phyloP scores from a whole-genome alignment of 768 basidiomycete genomes.

The Panellus pusillus region DNA sequence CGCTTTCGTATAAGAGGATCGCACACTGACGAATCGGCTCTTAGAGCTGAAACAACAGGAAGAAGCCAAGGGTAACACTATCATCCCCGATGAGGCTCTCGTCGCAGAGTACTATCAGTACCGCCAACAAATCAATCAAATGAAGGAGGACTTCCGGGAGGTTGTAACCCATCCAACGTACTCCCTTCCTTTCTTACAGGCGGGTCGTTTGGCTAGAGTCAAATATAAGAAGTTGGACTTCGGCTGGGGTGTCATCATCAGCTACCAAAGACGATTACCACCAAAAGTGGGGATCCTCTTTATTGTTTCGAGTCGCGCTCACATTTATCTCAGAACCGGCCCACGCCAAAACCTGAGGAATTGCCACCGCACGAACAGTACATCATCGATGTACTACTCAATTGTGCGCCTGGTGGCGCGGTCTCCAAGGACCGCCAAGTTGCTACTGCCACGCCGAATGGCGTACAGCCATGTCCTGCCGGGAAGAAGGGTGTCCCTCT shows the following conservation, averaged over 20 bases:
- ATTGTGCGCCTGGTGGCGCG: conserved; percentile 64
- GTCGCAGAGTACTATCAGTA: conserved; percentile 91
- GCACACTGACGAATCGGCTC: not conserved
- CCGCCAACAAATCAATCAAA: conserved; percentile 89
- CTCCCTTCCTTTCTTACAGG: conserved; percentile 89
- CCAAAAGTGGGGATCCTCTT: conserved; percentile 57
- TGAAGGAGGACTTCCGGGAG: conserved; percentile 83
- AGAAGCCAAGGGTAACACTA: conserved; percentile 56
- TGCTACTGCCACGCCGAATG: conserved; percentile 59
- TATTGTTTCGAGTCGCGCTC: not conserved
- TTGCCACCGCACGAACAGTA: conserved; percentile 86
- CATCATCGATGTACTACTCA: conserved; percentile 87
- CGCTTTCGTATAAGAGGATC: not conserved
- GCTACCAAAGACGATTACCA: conserved; percentile 85
- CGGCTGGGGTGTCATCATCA: conserved; percentile 95
- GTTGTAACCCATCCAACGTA: conserved; percentile 96
- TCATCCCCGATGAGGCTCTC: conserved; percentile 80
- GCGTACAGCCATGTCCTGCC: conserved; percentile 71
- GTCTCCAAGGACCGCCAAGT: conserved; percentile 60
- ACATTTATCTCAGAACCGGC: conserved; percentile 49
- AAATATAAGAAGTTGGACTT: conserved; percentile 87
- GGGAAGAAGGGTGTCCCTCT: conserved; percentile 79
- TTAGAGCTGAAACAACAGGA: conserved; percentile 79
- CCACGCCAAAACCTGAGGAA: conserved; percentile 67
- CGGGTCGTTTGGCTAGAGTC: conserved; percentile 90